A percentile compares a stretch with the other conserved stretches of the same genome.
Conservation (phyloP, 805 yeast species). For the Candida sonorensis region DNA sequence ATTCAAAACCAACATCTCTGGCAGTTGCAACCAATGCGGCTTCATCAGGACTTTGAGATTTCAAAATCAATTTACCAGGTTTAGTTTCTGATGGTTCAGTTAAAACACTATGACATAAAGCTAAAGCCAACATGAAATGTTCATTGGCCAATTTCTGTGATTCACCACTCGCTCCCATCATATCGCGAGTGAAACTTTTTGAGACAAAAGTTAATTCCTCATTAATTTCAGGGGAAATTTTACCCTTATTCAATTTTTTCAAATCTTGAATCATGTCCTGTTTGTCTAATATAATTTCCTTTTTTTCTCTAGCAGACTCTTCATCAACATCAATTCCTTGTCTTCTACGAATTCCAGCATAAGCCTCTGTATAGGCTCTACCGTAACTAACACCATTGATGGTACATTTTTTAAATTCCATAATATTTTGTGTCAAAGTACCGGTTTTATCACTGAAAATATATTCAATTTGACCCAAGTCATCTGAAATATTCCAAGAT, state of each 20-base stretch:
- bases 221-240: constrained; percentile 35
- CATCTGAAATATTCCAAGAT: constrained; percentile 82
- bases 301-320: constrained; percentile 46
- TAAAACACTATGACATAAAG: constrained; percentile 74
- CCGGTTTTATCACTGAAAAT: constrained; percentile 84
- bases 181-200: constrained; percentile 55
- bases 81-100: constrained; percentile 59
- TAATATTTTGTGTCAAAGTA: constrained; percentile 74
- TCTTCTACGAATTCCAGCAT: constrained; percentile 71
- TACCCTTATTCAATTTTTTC: constrained; percentile 28
- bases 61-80: constrained; percentile 48
- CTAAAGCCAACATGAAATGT: constrained; percentile 70
- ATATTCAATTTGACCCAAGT: constrained; percentile 79
- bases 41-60: constrained; percentile 85
- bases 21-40: constrained; percentile 82
- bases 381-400: constrained; percentile 71
- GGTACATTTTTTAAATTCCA: constrained; percentile 81
- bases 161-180: constrained; percentile 43
- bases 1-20: constrained; percentile 66
- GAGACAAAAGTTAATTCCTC: constrained; percentile 63
- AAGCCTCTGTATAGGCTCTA: constrained; percentile 76
- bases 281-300: constrained; percentile 50
- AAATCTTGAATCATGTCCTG: constrained; percentile 49
- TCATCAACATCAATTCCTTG: constrained; percentile 69
- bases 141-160: constrained; percentile 54